Evolutionary conservation across 2,329 filamentous ascomycete genomes (phyloP).

Genomic region (Alternaria solani): DNA sequence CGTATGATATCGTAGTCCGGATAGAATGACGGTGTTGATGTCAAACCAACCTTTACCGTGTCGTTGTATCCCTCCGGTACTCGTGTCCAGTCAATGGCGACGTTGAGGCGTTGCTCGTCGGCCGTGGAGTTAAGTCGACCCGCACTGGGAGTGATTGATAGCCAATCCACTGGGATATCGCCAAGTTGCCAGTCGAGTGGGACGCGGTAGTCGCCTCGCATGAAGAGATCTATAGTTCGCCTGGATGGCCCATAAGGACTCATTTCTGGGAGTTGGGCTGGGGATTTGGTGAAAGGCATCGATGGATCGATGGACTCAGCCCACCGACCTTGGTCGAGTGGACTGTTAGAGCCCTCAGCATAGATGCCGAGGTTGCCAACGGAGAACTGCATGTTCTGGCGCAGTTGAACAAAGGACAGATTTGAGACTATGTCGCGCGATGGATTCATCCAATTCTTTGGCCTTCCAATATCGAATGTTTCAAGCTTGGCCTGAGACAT

Average conservation of each 20-base stretch:
- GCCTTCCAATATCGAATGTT: conserved; percentile 53
- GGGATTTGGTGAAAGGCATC: conserved; percentile 61
- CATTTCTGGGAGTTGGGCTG: conserved; percentile 20
- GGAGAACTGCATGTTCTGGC: conserved; percentile 28
- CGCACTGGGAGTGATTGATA: conserved; percentile 22
- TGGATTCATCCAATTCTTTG: conserved; percentile 67
- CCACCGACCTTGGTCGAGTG: conserved; percentile 54
- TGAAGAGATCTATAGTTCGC: conserved; percentile 25
- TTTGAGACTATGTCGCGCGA: conserved; percentile 70
- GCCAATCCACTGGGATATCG: conserved; percentile 24
- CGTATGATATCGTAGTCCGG: conserved; percentile 25
- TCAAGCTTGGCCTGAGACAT: conserved; percentile 33
- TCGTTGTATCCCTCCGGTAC: conserved; percentile 21
- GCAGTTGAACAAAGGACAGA: conserved; percentile 62
- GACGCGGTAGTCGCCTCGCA: conserved; percentile 28
- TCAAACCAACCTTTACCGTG: conserved; percentile 21
- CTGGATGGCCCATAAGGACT: conserved; percentile 25
- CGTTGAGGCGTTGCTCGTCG: conserved; percentile 27
- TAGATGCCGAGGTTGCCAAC: conserved; percentile 29
- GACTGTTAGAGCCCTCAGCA: conserved; percentile 24
- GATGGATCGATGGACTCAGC: conserved; percentile 61
- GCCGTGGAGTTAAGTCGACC: conserved; percentile 16
- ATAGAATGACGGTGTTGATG: conserved; percentile 23
- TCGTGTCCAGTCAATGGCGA: conserved; percentile 27
- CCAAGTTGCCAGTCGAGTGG: conserved; percentile 26